Percentiles rank a stretch among this genome's conserved stretches.
phyloP scores from a whole-genome alignment of 116 monocot species.

The Phalaenopsis hybrid region DNA sequence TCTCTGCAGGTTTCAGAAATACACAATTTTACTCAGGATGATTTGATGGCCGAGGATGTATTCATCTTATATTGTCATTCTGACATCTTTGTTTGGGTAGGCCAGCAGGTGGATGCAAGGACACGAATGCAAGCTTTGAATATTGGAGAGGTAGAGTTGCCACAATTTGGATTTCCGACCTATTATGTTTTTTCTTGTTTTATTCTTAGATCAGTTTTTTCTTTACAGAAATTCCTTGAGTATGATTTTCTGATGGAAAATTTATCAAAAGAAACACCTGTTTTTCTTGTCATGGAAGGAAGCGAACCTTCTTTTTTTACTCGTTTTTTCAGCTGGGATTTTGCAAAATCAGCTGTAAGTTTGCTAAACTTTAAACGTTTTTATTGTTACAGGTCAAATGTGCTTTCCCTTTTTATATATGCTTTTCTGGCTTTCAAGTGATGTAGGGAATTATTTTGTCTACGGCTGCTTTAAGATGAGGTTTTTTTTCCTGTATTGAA shows the following conservation, averaged over 20 bases:
- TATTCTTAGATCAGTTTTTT: neutral
- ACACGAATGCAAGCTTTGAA: constrained; percentile 39
- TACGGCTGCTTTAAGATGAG: neutral
- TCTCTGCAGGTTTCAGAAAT: constrained; percentile 57
- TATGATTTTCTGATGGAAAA: constrained; percentile 53
- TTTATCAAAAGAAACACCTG: constrained; percentile 39
- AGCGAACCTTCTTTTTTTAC: constrained; percentile 62
- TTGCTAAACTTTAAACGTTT: neutral
- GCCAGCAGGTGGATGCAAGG: constrained; percentile 46
- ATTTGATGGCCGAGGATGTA: constrained; percentile 74
- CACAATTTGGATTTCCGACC: neutral
- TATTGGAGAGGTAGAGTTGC: constrained; percentile 44
- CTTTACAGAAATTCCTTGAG: constrained; percentile 54
- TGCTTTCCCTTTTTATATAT: neutral
- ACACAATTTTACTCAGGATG: constrained; percentile 73
- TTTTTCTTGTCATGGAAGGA: constrained; percentile 59
- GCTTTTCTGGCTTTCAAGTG: neutral
- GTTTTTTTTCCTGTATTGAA: neutral
- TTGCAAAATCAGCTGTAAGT: constrained; percentile 51
- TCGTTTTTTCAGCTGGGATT: constrained; percentile 75
- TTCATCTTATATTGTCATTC: constrained; percentile 54
- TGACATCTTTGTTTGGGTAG: constrained; percentile 77
- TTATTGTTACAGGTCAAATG: neutral
- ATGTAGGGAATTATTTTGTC: neutral
- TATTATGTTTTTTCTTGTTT: neutral